These are phyloP conservation scores for Alternaria ventricosa DNA, from an alignment of 2,329 filamentous ascomycete species.

Conservation along the genomic window DNA sequence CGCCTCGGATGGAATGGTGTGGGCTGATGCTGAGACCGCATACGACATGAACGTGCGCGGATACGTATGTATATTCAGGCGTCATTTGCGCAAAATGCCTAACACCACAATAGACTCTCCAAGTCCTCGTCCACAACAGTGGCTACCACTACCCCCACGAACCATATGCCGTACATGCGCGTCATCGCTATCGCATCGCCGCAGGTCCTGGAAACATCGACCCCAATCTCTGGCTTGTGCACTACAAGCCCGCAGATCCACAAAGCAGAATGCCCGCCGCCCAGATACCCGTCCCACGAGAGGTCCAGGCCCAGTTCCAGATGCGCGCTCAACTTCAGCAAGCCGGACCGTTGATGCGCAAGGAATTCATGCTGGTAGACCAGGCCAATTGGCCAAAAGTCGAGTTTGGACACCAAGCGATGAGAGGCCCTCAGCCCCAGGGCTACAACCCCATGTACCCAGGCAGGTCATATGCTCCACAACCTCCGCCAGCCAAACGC, in stretches of 20 bases:
- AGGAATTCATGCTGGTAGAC: slow-evolving; percentile 94
- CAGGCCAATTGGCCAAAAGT: slow-evolving; percentile 89
- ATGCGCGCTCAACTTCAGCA: slow-evolving; percentile 68
- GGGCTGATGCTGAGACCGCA: slow-evolving; percentile 80
- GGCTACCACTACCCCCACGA: slow-evolving; percentile 80
- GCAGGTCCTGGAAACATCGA: slow-evolving; percentile 76
- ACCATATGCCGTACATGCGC: slow-evolving; percentile 74
- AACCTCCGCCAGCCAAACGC: slow-evolving; percentile 56
- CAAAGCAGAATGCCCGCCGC: slow-evolving; percentile 74
- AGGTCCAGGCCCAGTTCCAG: slow-evolving; percentile 66
- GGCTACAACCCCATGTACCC: slow-evolving; percentile 46
- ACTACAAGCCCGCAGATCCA: slow-evolving; percentile 81
- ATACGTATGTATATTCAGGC: slow-evolving; percentile 59
- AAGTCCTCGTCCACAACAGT: slow-evolving; percentile 82
- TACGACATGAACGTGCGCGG: slow-evolving; percentile 76
- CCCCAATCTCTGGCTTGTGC: slow-evolving; percentile 85
- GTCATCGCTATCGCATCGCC: slow-evolving; percentile 84
- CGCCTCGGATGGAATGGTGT: slow-evolving; percentile 90
- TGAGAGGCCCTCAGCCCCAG: slow-evolving; percentile 36
- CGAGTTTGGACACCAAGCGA: slow-evolving; percentile 63
- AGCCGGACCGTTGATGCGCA: slow-evolving; percentile 79
- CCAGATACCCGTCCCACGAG: slow-evolving; percentile 67
- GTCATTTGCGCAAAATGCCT: neutral
- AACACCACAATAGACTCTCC: slow-evolving; percentile 72
- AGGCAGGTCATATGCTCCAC: slow-evolving; percentile 41